phyloP scores from a whole-genome alignment of 495 filamentous ascomycete species.

The Penicillium flavigenum region DNA sequence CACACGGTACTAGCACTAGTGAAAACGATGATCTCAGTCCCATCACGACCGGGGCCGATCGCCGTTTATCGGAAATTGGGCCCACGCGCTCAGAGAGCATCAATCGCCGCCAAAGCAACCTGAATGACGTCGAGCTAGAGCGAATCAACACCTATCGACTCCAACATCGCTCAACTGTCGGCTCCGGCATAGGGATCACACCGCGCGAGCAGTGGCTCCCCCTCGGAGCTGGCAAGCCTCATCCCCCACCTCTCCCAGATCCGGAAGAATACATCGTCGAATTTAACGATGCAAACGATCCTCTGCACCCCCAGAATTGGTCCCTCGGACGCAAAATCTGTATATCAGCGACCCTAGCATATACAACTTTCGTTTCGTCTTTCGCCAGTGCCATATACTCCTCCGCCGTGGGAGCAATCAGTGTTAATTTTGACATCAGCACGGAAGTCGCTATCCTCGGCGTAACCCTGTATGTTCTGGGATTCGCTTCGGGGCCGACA shows the following conservation, averaged over 20 bases:
- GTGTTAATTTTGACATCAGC: conserved; percentile 47
- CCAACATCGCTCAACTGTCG: conserved; percentile 37
- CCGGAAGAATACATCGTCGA: conserved; percentile 53
- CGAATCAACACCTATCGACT: conserved; percentile 37
- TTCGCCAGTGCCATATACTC: conserved; percentile 57
- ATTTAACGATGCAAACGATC: conserved; percentile 52
- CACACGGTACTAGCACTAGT: neutral
- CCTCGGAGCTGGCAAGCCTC: conserved; percentile 43
- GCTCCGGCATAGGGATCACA: conserved; percentile 23
- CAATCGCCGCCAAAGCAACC: conserved; percentile 27
- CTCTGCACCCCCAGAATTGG: conserved; percentile 56
- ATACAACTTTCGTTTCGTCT: conserved; percentile 52
- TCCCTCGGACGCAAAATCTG: conserved; percentile 25
- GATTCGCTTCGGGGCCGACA: conserved; percentile 51
- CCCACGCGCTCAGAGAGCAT: conserved; percentile 12
- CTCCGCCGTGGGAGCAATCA: conserved; percentile 40
- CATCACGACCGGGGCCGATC: conserved; percentile 3
- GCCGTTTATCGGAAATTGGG: conserved; percentile 5
- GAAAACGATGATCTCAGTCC: conserved; percentile 16
- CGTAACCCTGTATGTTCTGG: conserved; percentile 56
- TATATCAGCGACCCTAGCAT: conserved; percentile 39
- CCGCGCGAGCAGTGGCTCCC: conserved; percentile 34
- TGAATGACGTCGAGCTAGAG: conserved; percentile 31
- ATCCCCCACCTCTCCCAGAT: conserved; percentile 46
- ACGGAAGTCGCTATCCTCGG: conserved; percentile 54